Conservation (phyloP, 2,329 filamentous ascomycete genomes). For the Biscogniauxia sp. region DNA sequence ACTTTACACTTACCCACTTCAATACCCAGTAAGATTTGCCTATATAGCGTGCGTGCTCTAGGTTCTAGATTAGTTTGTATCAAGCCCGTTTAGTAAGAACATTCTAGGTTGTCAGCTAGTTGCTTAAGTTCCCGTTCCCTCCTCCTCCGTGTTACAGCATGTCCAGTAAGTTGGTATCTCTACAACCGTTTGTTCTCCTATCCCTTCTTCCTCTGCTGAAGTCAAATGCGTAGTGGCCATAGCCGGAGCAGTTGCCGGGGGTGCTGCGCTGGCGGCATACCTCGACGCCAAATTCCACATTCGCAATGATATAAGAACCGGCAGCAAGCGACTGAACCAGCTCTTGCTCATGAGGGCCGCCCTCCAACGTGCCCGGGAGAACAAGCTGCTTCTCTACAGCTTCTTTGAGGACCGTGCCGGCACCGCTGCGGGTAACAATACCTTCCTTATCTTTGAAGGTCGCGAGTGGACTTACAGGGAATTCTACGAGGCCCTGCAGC, state of each 20-base stretch:
- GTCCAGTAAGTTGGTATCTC: not conserved
- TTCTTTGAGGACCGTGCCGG: slow-evolving; percentile 25
- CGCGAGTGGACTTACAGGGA: slow-evolving; percentile 59
- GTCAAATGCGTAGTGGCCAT: slow-evolving; percentile 10
- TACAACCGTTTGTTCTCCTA: not conserved
- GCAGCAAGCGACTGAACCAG: slow-evolving; percentile 39
- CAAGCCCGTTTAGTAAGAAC: too few species aligned
- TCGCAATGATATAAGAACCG: slow-evolving; percentile 51
- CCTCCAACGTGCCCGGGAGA: slow-evolving; percentile 32
- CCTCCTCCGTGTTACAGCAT: not conserved
- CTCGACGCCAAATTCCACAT: slow-evolving; percentile 68
- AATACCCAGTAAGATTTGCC: too few species aligned
- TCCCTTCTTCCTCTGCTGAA: not conserved
- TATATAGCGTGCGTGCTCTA: too few species aligned
- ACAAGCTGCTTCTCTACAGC: slow-evolving; percentile 25
- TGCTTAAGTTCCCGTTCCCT: too few species aligned
- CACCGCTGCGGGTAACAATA: slow-evolving; percentile 17
- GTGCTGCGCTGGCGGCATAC: slow-evolving; percentile 46
- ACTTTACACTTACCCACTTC: too few species aligned
- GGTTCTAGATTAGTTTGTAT: too few species aligned
- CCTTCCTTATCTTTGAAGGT: slow-evolving; percentile 54
- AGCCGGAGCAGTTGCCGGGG: slow-evolving; percentile 23
- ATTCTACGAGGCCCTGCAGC: slow-evolving; percentile 49
- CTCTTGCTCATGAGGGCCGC: slow-evolving; percentile 42
- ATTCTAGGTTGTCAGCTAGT: too few species aligned